A percentile compares a stretch with the other conserved stretches of the same genome.
phyloP scores from a whole-genome alignment of 257 asterid genomes.

The Ilex aquifolium region DNA sequence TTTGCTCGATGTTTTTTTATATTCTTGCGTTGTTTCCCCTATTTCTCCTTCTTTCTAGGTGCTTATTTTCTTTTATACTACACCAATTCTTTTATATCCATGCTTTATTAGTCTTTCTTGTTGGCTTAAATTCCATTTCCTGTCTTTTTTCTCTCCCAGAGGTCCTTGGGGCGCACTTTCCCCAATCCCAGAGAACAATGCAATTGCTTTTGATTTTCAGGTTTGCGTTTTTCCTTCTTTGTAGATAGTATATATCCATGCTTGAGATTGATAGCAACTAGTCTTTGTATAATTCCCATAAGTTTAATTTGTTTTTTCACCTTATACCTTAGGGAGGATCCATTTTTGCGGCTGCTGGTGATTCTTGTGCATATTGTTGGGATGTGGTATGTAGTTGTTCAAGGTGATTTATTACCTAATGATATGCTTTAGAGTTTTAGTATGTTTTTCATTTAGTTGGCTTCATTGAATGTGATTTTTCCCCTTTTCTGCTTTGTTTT shows the following conservation, averaged over 20 bases:
- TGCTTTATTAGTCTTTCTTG: not conserved
- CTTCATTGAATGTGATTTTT: not conserved
- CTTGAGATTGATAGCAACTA: not conserved
- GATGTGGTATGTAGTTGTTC: slow-evolving; percentile 69
- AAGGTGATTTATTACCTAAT: slow-evolving; percentile 11
- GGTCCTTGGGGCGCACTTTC: slow-evolving; percentile 99
- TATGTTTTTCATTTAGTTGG: no score
- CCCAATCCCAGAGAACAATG: slow-evolving; percentile 91
- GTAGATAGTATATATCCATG: slow-evolving; percentile 4
- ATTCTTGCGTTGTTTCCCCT: no score
- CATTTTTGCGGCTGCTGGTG: slow-evolving; percentile 91
- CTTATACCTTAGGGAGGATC: slow-evolving; percentile 55
- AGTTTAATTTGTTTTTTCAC: slow-evolving; percentile 12
- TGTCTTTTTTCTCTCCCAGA: slow-evolving; percentile 29
- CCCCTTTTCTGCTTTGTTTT: not conserved
- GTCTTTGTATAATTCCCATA: not conserved
- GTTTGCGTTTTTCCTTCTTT: slow-evolving; percentile 31
- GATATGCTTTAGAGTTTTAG: not conserved
- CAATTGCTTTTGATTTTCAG: slow-evolving; percentile 71
- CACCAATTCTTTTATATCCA: not conserved
- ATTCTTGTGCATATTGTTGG: slow-evolving; percentile 95
- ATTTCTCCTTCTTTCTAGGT: no score
- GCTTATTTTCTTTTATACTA: no score
- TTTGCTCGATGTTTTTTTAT: no score
- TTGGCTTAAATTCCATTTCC: slow-evolving; percentile 1